Evolutionary conservation across 352 stramenopile genomes (phyloP), one percentile per base, ranked within the genome.

Genomic region (Globisporangium takayamanum): DNA sequence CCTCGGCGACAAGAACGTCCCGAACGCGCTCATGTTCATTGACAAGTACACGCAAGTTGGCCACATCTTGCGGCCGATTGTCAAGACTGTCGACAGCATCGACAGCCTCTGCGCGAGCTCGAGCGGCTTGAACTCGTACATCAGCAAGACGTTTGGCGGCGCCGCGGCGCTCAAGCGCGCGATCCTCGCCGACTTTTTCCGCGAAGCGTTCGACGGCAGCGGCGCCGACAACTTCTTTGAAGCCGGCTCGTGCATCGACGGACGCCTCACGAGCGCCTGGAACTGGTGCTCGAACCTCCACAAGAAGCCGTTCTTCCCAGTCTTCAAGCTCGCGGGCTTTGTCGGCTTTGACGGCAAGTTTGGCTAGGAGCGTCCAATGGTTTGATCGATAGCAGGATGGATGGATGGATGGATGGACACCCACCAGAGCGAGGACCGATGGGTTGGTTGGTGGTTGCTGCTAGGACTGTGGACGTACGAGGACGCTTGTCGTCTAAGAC

Each of bases 1-100:
- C 69, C 63, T 99, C 28, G 96, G 96, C 28, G 96, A 99, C 80
- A 96, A 98, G 76, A 99, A 99, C 74, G 96, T 99, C 33, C 96
- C 95, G 15, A 98, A 98, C 60, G 95, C 95, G 52, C 83, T 99
- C 62, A 98, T 97, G 74, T 99, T 99, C 67, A 98, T 99, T 70
- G 96, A 99, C 82, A 99, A 99, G 76, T 98, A 99, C 77, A 98
- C 93, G 39, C 94, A 98, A 63, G 92, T 96, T 14, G 73, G 84
- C 22, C 82, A 93, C 63, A 94, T 94, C 53, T 60, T 95, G 42
- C 80, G 87, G 25, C 87, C 87, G n/a, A 90, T 95, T 48, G 81
- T 95, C 55, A 94, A 94, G 61, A 89, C 87, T 0, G 69, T 95
- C 18, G 84, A 93, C 50, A 80, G 64, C 28, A 80, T 95, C 48